A percentile compares a stretch with the other conserved stretches of the same genome.
Evolutionary conservation across 202 grass and related monocot genomes (phyloP).

Genomic region (Zizania palustris): DNA sequence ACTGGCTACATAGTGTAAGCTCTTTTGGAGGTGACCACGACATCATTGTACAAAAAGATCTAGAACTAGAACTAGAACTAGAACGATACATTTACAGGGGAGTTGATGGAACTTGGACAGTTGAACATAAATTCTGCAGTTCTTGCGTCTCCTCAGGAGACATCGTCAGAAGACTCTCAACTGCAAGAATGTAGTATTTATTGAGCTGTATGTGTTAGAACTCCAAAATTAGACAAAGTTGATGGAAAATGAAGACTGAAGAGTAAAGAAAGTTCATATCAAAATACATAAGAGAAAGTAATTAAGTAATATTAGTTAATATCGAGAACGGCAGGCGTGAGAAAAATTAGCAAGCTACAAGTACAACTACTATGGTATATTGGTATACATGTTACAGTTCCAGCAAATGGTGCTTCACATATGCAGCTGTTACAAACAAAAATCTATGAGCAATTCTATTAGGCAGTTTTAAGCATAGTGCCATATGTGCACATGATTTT

Average conservation of each 20-base stretch:
- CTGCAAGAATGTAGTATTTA: slow-evolving; percentile 19
- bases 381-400: background rate
- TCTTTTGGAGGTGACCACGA: slow-evolving; percentile 13
- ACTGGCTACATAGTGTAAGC: slow-evolving; percentile 19
- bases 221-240: background rate
- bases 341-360: slow-evolving; percentile 13
- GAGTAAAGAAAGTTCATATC: slow-evolving; percentile 21
- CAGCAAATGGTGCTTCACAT: background rate
- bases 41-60: slow-evolving; percentile 38
- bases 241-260: background rate
- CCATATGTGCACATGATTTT: slow-evolving; percentile 10
- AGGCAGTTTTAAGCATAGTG: background rate
- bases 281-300: slow-evolving; percentile 20
- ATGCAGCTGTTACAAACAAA: slow-evolving; percentile 2
- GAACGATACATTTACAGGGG: slow-evolving; percentile 49
- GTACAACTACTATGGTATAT: background rate
- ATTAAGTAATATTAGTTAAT: background rate
- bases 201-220: too few relatives aligned
- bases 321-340: background rate
- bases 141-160: slow-evolving; percentile 17
- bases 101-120: slow-evolving; percentile 16
- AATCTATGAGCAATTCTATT: slow-evolving; percentile 14
- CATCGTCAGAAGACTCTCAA: slow-evolving; percentile 14
- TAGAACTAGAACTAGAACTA: slow-evolving; percentile 52
- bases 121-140: slow-evolving; percentile 6